These are phyloP conservation scores for Boletus coccyginus DNA, from an alignment of 768 basidiomycete genomes.

Conservation along the genomic window DNA sequence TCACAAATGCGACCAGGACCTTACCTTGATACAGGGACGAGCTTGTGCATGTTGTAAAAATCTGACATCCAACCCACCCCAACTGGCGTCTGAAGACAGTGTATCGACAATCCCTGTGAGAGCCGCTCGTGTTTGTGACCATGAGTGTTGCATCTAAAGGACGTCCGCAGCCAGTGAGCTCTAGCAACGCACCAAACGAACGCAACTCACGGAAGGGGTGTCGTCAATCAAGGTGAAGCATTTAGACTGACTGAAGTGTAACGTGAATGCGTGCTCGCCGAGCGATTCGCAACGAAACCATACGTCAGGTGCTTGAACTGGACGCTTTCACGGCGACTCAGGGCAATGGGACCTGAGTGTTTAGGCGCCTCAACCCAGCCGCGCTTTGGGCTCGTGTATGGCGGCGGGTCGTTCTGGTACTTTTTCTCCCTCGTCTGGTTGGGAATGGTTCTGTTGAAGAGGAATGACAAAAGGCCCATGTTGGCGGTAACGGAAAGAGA, in stretches of 20 bases:
- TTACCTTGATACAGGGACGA: constrained; percentile 8
- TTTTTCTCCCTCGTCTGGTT: background rate
- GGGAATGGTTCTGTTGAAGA: background rate
- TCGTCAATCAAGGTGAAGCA: constrained; percentile 25
- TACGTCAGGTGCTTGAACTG: constrained; percentile 20
- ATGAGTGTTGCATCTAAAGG: constrained; percentile 20
- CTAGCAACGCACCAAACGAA: background rate
- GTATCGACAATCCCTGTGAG: constrained; percentile 11
- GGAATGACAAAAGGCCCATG: background rate
- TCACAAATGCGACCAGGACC: background rate
- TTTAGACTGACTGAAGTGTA: constrained; percentile 14
- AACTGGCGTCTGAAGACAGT: constrained; percentile 10
- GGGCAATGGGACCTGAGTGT: background rate
- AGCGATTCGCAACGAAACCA: background rate
- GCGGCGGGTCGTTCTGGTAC: constrained; percentile 4
- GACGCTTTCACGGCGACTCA: constrained; percentile 12
- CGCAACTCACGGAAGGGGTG: constrained; percentile 13
- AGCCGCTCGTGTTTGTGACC: constrained; percentile 21
- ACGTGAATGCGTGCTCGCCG: background rate
- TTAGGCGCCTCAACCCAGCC: constrained; percentile 16
- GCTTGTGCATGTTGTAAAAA: constrained; percentile 15
- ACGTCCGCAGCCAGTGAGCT: background rate
- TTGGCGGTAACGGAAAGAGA: background rate
- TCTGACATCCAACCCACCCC: constrained; percentile 18
- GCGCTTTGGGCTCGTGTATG: constrained; percentile 10